Conservation (phyloP, 225 moss, liverwort and hornwort species). For the Sphagnum tenellum region DNA sequence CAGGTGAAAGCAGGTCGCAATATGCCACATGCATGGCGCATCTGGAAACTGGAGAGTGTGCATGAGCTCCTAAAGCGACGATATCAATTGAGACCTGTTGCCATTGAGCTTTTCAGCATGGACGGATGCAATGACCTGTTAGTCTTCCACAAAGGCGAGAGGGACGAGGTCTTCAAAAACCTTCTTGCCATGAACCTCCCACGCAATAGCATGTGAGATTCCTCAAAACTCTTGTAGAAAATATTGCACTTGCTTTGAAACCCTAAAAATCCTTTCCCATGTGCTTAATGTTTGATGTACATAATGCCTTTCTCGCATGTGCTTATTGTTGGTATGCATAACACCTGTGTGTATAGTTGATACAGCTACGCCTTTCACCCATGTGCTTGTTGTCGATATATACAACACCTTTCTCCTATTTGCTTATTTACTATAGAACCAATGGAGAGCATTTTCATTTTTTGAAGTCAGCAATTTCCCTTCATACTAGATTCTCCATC, state of each 20-base stretch:
- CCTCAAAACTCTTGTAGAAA: too few relatives aligned
- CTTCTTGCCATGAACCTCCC: constrained; percentile 81
- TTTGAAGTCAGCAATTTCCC: too few relatives aligned
- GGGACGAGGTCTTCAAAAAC: constrained; percentile 90
- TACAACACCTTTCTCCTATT: too few relatives aligned
- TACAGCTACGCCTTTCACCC: too few relatives aligned
- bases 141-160: constrained; percentile 85
- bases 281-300: too few relatives aligned
- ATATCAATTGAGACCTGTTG: constrained; percentile 87
- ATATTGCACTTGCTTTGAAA: not conserved
- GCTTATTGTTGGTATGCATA: too few relatives aligned
- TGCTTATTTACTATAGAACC: too few relatives aligned
- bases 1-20: constrained; percentile 63
- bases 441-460: too few relatives aligned
- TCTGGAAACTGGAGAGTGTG: constrained; percentile 96
- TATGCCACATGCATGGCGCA: constrained; percentile 78
- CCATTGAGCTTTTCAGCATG: constrained; percentile 92
- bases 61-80: constrained; percentile 86
- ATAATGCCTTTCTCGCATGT: too few relatives aligned
- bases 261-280: not conserved
- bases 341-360: too few relatives aligned
- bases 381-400: too few relatives aligned
- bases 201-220: constrained; percentile 73
- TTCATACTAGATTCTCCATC: too few relatives aligned
- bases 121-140: constrained; percentile 90